Conservation (phyloP, 2,329 filamentous ascomycete genomes). For the Knufia petricola region DNA sequence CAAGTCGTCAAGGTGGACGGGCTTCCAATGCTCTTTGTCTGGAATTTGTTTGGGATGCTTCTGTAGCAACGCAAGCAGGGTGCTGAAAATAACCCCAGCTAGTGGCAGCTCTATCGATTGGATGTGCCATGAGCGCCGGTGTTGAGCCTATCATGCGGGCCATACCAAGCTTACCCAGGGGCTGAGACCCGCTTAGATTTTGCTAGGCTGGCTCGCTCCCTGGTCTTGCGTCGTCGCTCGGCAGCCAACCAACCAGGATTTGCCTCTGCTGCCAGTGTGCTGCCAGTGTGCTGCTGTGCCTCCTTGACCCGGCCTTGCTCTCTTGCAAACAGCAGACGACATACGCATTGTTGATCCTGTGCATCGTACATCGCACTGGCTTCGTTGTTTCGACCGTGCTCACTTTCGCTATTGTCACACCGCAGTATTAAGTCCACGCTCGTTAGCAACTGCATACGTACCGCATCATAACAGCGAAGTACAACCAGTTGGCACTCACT, state of each 20-base stretch:
- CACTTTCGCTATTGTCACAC: conserved; percentile 5
- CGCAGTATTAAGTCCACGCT: not conserved
- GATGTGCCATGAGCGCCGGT: not conserved
- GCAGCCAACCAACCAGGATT: not conserved
- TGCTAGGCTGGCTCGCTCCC: not conserved
- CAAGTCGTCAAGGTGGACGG: too few species aligned
- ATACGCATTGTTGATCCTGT: not conserved
- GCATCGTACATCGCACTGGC: not conserved
- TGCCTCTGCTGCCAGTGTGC: not conserved
- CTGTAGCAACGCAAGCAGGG: not conserved
- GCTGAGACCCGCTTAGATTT: not conserved
- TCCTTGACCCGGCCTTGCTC: not conserved
- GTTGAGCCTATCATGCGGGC: not conserved
- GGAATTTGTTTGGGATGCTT: not conserved
- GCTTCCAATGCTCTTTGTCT: not conserved
- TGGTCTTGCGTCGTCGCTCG: not conserved
- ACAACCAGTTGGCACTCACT: not conserved
- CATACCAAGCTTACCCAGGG: not conserved
- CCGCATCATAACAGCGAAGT: too few species aligned
- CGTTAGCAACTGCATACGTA: conserved; percentile 1
- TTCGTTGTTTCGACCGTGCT: not conserved
- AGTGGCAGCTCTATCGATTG: not conserved
- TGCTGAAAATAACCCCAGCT: not conserved
- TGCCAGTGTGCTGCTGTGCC: too few species aligned
- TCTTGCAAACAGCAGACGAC: not conserved